Evolutionary conservation across 2,329 filamentous ascomycete species (phyloP), one percentile per base, ranked within the genome.

Genomic region (Ilyonectria destructans): DNA sequence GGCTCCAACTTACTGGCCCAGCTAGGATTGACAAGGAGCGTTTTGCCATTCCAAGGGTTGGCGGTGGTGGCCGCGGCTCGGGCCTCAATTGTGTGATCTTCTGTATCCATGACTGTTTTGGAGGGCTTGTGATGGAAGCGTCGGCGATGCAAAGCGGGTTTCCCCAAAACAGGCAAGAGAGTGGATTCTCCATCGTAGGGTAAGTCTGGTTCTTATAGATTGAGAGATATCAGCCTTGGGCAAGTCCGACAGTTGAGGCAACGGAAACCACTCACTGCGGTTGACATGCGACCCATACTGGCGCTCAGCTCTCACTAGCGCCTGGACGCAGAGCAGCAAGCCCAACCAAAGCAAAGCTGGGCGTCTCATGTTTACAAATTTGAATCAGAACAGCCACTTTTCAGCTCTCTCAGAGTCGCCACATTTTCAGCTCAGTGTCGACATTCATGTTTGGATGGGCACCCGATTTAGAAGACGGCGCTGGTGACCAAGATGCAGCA

Each of bases 1-100:
- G 63, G 15, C 17, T 66, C 63, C 26, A 66, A 29, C 51, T 62
- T 58, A 10, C 52, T n/a, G 29, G 43, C 51, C 63, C 63, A 66
- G 17, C 33, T 45, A 21, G 63, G 63, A 33, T 60, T 66, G n/a
- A 17, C 40, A 9, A 55, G 58, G 58, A 66, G 46, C 8, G 26
- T 45, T 21, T 62, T 62, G 35, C 55, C 52, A 2, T 10, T 33
- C 63, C 63, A 66, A 7, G 63, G 63, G 52, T 62, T 62, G n/a
- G 52, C n/a, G 6, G 8, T 31, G 26, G 58, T 17, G 7, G 40
- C 26, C 9, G n/a, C 33, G 13, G 7, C 7, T 35, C 46, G 63
- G 12, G 43, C 26, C 26, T 17, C 52, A 23, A 54, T 33, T 17
- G 46, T 10, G n/a, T 45, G 55, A 31, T 10, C n/a, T 35, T 54